Evolutionary conservation across 441 rosid species (phyloP).

Genomic region (Erysimum cheiri): DNA sequence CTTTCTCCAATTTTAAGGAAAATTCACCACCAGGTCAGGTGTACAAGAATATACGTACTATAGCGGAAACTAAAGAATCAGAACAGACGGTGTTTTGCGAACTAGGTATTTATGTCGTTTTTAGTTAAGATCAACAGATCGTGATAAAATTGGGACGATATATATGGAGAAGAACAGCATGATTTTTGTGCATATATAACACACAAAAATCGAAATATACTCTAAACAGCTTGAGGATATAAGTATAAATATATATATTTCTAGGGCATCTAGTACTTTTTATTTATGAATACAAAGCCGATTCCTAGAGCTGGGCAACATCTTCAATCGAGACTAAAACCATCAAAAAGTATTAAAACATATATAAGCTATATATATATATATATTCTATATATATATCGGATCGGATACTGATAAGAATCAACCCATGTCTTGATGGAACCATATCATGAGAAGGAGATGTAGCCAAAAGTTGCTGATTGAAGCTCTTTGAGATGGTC

Average conservation of each 20-base stretch:
- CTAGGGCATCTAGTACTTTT: constrained; percentile 36
- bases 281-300: constrained; percentile 40
- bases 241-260: constrained; percentile 15
- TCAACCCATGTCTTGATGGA: constrained; percentile 21
- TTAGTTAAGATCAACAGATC: not conserved
- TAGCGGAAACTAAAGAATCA: constrained; percentile 16
- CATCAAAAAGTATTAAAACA: constrained; percentile 37
- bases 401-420: constrained; percentile 31
- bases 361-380: constrained; percentile 32
- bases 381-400: no score
- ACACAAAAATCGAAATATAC: constrained; percentile 1
- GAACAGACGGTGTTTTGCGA: not conserved
- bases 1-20: constrained; percentile 4
- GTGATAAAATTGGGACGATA: not conserved
- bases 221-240: constrained; percentile 4
- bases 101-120: constrained; percentile 21
- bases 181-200: not conserved
- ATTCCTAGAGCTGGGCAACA: constrained; percentile 39
- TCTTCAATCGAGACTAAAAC: constrained; percentile 36
- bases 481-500: constrained; percentile 41
- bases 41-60: constrained; percentile 24
- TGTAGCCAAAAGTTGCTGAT: constrained; percentile 37
- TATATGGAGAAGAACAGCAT: not conserved
- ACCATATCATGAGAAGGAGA: constrained; percentile 39
- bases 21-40: not conserved